These are phyloP conservation scores for Melaleuca alternifolia DNA, from an alignment of 345 rosid genomes.

Conservation along the genomic window DNA sequence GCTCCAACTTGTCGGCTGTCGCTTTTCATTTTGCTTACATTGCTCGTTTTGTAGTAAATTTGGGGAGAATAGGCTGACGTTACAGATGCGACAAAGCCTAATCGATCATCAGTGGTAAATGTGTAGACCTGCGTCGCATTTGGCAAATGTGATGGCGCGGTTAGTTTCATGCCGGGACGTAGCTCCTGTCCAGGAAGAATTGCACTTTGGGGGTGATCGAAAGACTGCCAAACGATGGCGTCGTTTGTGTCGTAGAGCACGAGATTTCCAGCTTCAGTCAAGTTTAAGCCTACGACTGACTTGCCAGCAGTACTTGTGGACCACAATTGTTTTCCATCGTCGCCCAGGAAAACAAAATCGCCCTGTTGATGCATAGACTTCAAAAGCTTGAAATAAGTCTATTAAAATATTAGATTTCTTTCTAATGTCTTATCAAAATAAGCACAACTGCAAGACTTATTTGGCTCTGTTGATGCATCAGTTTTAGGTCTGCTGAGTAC, in stretches of 20 bases:
- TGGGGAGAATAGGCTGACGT: accelerated
- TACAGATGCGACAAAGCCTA: background rate
- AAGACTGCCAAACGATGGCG: background rate
- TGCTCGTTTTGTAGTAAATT: background rate
- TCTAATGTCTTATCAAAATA: background rate
- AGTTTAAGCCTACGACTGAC: background rate
- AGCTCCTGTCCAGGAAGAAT: background rate
- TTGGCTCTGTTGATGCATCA: background rate
- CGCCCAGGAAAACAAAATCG: background rate
- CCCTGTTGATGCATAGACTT: background rate
- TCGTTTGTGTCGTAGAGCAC: background rate
- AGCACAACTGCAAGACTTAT: background rate
- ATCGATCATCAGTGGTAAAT: background rate
- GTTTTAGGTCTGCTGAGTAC: background rate
- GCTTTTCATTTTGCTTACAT: background rate
- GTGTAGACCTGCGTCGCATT: background rate
- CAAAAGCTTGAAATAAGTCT: background rate
- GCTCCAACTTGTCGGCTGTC: background rate
- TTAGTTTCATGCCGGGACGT: background rate
- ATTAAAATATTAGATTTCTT: background rate
- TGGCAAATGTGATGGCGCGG: accelerated
- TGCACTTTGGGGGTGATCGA: accelerated
- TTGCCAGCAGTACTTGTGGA: background rate
- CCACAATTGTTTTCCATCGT: accelerated
- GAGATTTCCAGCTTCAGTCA: background rate